Base-by-base conservation (phyloP, 129 eudicot species). In the Glebionis coronaria region DNA sequence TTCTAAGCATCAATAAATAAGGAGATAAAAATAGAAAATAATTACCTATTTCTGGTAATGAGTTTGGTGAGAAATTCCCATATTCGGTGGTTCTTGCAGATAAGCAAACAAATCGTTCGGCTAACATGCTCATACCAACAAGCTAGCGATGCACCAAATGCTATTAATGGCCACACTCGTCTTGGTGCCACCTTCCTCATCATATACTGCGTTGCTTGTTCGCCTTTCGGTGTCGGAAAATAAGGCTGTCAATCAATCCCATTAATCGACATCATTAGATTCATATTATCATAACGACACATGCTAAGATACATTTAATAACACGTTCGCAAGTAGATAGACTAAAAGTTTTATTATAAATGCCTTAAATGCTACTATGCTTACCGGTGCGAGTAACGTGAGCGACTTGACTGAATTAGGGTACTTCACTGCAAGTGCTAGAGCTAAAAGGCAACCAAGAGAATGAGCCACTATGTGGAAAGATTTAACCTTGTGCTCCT, bases 91-190 rank as follows among this genome's bases (percentile, higher is more conserved):
- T 93, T 84, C 70, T 89, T 88, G 86, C 97, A 83, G 40, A 93
- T 85, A 38, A 93, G 81, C 56, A 93, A 83, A 82, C 92, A 88
- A 50, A 86, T 67, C 11, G 98, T 93, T 13, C 98, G 80, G 76
- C 97, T 84, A 65, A 93, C 80, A 71, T 93, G 98, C 72, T 93
- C 98, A 65, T 93, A 93, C 98, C 98, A 93, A 59, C 98, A 93
- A 49, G 96, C 97, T 9, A 93, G 12, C 23, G 98, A 93, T 5
- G 97, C 91, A 16, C 97, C 97, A 38, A 93, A 81, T 16, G 86
- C 89, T 11, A 93, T 84, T 44, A 73, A 14, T 0, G 98, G 98
- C 97, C 97, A 93, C 66, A 93, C 90, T 0, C 97, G 81, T 62
- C 98, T 69, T 28, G 98, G 95, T 2, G 98, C 98, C 74, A 93